These are phyloP conservation scores for Trichosporon sp. DNA, from an alignment of 1,284 basidiomycete species.

Conservation along the genomic window DNA sequence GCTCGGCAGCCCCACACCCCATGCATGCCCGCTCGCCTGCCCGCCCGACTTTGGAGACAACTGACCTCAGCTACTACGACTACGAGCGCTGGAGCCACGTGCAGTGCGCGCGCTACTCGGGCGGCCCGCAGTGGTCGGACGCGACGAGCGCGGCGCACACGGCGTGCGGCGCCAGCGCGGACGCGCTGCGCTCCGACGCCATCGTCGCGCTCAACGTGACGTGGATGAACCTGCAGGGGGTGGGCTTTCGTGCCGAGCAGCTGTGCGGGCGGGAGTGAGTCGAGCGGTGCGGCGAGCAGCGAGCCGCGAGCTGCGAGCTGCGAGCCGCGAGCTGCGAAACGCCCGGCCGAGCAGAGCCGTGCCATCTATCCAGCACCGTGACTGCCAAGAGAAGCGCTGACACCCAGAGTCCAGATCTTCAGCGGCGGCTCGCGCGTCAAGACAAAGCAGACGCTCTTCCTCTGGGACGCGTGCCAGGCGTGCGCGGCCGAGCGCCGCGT, in stretches of 20 bases:
- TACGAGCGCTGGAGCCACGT: constrained; percentile 3
- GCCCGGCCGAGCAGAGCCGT: too few species aligned
- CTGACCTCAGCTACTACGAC: constrained; percentile 22
- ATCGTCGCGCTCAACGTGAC: constrained; percentile 20
- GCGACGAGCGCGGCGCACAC: constrained; percentile 7
- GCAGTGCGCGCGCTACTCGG: constrained; percentile 6
- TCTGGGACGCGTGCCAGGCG: constrained; percentile 22
- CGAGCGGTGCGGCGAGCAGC: too few species aligned
- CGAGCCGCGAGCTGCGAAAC: too few species aligned
- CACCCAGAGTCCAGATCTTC: constrained; percentile 15
- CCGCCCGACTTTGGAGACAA: too few species aligned
- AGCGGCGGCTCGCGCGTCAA: neutral
- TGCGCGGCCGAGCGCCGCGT: constrained; percentile 14
- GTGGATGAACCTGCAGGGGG: constrained; percentile 13
- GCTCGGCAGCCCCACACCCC: too few species aligned
- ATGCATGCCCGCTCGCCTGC: too few species aligned
- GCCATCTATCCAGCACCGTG: too few species aligned
- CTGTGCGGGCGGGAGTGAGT: constrained; percentile 22
- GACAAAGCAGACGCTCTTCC: constrained; percentile 10
- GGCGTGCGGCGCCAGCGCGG: constrained; percentile 17
- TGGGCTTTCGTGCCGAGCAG: constrained; percentile 2
- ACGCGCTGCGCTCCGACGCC: constrained; percentile 9
- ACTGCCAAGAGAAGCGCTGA: neutral
- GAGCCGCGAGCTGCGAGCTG: too few species aligned
- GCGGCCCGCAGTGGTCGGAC: constrained; percentile 12